phyloP scores from a whole-genome alignment of 2,329 filamentous ascomycete genomes.

The Monosporascus sp. region DNA sequence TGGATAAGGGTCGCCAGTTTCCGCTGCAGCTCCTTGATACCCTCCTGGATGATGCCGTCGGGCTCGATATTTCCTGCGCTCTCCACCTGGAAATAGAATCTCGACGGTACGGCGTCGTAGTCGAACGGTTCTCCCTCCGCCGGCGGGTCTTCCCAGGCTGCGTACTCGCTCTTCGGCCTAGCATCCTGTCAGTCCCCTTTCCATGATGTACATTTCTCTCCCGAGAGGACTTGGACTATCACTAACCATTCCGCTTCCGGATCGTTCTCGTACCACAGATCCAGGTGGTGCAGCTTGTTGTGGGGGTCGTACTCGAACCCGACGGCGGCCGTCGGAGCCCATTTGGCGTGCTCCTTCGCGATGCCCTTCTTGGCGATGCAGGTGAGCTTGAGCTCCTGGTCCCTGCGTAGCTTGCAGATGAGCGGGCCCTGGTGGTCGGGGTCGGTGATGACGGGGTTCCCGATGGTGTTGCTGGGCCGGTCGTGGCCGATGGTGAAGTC shows the following conservation, averaged over 20 bases:
- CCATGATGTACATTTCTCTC: background rate
- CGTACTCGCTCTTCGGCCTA: constrained; percentile 78
- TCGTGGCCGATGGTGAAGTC: constrained; percentile 71
- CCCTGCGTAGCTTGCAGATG: constrained; percentile 84
- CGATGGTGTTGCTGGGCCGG: constrained; percentile 68
- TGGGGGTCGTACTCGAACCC: constrained; percentile 98
- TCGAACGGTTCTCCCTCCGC: constrained; percentile 84
- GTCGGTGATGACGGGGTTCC: constrained; percentile 78
- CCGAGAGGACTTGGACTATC: background rate
- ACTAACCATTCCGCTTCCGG: constrained; percentile 77
- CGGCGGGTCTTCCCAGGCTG: constrained; percentile 70
- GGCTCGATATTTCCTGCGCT: constrained; percentile 82
- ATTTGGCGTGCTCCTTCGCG: constrained; percentile 97
- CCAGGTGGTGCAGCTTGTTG: constrained; percentile 88
- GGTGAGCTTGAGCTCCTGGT: constrained; percentile 82
- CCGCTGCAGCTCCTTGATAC: constrained; percentile 81
- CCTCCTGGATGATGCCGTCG: constrained; percentile 81
- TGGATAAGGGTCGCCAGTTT: constrained; percentile 81
- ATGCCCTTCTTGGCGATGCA: constrained; percentile 98
- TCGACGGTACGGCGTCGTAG: constrained; percentile 76
- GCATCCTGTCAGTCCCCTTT: constrained; percentile 19
- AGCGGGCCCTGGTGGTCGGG: constrained; percentile 74
- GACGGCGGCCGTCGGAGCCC: constrained; percentile 86
- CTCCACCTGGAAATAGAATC: constrained; percentile 94
- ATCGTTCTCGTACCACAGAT: constrained; percentile 92